Percentiles rank a stretch among this genome's conserved stretches.
phyloP scores from a whole-genome alignment of 352 stramenopile genomes.

The Aphanomyces cochlioides region DNA sequence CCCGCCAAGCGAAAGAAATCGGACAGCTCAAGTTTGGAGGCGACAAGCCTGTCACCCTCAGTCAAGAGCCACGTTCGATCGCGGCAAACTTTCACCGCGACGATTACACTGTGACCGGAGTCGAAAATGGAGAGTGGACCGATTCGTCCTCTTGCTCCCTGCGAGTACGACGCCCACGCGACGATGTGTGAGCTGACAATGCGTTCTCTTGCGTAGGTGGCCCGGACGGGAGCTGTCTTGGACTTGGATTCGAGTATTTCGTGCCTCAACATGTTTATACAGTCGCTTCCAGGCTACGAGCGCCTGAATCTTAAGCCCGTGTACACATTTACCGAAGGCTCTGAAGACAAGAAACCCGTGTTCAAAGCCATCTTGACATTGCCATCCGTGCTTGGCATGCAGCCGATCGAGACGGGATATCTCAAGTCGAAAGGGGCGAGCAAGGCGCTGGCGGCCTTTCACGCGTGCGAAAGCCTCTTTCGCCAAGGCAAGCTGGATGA shows the following conservation, averaged over 20 bases:
- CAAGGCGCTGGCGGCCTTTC: conserved; percentile 55
- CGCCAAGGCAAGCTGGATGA: conserved; percentile 52
- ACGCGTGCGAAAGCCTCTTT: conserved; percentile 53
- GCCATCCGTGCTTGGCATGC: conserved; percentile 49
- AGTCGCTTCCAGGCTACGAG: conserved; percentile 63
- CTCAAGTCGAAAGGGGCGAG: conserved; percentile 55
- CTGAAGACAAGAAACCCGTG: conserved; percentile 38
- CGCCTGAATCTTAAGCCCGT: conserved; percentile 31
- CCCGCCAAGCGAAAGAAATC: conserved; percentile 48
- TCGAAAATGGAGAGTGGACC: not conserved
- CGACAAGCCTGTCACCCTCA: conserved; percentile 59
- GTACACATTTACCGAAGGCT: conserved; percentile 36
- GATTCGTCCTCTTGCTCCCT: conserved; percentile 24
- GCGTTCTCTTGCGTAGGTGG: conserved; percentile 35
- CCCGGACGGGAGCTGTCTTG: conserved; percentile 56
- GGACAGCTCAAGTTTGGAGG: conserved; percentile 55
- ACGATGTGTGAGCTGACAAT: not conserved
- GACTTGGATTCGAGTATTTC: conserved; percentile 71
- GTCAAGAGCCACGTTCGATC: conserved; percentile 51
- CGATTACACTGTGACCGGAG: conserved; percentile 13
- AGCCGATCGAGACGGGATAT: conserved; percentile 43
- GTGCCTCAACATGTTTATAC: conserved; percentile 75
- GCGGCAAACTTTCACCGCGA: not conserved
- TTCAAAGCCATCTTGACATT: conserved; percentile 54
- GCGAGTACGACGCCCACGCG: conserved; percentile 40